Evolutionary conservation across 2,329 filamentous ascomycete genomes (phyloP).

Genomic region (Chrysoporthe deuterocubensis): DNA sequence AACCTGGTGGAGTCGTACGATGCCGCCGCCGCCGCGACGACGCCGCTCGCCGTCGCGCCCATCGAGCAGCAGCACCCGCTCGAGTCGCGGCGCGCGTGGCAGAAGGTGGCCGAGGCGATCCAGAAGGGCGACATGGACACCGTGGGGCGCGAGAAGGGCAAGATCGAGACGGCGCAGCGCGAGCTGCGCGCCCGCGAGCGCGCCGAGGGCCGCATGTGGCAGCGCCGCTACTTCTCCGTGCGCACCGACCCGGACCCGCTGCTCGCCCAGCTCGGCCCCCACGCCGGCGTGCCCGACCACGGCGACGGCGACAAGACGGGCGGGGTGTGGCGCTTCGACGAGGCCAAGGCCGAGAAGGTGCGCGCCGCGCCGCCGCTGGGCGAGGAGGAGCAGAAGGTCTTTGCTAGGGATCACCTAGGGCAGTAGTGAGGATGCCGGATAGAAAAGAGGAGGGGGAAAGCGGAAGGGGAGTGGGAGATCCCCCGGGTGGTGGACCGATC

Average conservation of each 20-base stretch:
- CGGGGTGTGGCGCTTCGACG: constrained; percentile 63
- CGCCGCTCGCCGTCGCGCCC: constrained; percentile 71
- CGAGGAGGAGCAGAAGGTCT: constrained; percentile 40
- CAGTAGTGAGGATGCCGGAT: constrained; percentile 32
- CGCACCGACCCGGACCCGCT: constrained; percentile 51
- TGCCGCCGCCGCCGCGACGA: constrained; percentile 60
- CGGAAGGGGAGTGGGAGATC: not conserved
- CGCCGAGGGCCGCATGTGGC: constrained; percentile 76
- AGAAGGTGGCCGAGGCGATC: constrained; percentile 81
- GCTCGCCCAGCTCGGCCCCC: constrained; percentile 49
- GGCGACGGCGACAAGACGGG: constrained; percentile 65
- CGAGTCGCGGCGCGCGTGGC: constrained; percentile 88
- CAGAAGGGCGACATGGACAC: constrained; percentile 81
- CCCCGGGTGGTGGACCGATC: too few species aligned
- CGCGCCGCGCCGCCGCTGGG: constrained; percentile 36
- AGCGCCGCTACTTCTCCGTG: constrained; percentile 78
- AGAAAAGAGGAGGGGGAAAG: not conserved
- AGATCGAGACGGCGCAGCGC: constrained; percentile 75
- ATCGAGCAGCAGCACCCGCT: constrained; percentile 82
- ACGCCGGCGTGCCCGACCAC: constrained; percentile 51
- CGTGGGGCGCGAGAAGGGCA: constrained; percentile 77
- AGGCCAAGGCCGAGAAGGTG: constrained; percentile 48
- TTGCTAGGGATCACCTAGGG: constrained; percentile 41
- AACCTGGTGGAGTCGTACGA: constrained; percentile 64
- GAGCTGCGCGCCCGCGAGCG: constrained; percentile 72